phyloP scores from a whole-genome alignment of 1,284 basidiomycete genomes.

The Ustilago sp. region DNA sequence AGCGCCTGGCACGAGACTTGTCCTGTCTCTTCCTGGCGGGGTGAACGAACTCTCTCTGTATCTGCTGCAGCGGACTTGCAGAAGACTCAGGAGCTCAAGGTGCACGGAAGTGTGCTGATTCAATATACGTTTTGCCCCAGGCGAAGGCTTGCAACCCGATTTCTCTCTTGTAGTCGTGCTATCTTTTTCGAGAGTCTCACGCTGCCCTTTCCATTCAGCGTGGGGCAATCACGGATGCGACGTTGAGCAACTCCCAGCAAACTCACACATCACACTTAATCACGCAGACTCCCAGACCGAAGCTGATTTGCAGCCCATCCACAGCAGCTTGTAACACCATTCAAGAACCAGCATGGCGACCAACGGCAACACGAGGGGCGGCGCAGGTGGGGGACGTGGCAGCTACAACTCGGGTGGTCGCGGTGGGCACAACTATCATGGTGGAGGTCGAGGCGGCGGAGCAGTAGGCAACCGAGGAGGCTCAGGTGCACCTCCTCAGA shows the following conservation, averaged over 20 bases:
- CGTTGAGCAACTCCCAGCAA: background rate
- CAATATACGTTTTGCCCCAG: background rate
- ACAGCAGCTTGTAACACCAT: background rate
- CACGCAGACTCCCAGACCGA: background rate
- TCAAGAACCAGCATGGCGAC: constrained; percentile 36
- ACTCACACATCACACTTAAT: background rate
- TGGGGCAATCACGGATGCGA: background rate
- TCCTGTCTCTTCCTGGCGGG: constrained; percentile 17
- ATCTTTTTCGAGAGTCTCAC: background rate
- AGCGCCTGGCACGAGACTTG: background rate
- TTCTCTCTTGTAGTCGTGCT: background rate
- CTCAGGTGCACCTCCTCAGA: constrained; percentile 28
- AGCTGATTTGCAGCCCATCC: background rate
- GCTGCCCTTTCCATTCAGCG: background rate
- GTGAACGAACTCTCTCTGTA: background rate
- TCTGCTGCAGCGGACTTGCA: background rate
- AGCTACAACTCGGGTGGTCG: constrained; percentile 29
- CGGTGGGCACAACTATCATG: constrained; percentile 22
- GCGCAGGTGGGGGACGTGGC: constrained; percentile 23
- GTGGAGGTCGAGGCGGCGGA: constrained; percentile 34
- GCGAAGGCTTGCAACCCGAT: background rate
- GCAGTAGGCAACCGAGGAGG: constrained; percentile 26
- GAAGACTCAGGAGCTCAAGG: background rate
- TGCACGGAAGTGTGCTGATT: background rate
- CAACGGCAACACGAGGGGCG: constrained; percentile 33